Evolutionary conservation across 169 alveolate species (phyloP).

Genomic region (Plasmodium inui): DNA sequence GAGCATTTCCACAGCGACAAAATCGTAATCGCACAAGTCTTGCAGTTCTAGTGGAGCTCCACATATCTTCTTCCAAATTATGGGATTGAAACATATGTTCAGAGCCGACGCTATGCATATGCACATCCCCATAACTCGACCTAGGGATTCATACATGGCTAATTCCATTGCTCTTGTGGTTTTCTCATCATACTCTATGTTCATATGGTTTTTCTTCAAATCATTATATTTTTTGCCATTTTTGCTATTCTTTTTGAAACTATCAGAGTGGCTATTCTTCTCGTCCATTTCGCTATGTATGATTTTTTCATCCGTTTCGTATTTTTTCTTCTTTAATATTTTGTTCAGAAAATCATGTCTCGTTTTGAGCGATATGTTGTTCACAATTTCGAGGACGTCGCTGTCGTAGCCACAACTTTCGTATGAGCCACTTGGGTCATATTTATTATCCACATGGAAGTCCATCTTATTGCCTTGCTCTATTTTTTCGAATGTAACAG

Average conservation of each 20-base stretch:
- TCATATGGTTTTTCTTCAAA: neutral
- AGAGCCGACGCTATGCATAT: slow-evolving; percentile 89
- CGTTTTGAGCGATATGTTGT: slow-evolving; percentile 65
- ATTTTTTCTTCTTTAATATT: slow-evolving; percentile 42
- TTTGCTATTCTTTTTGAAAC: neutral
- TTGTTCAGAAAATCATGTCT: slow-evolving; percentile 39
- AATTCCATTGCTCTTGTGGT: slow-evolving; percentile 76
- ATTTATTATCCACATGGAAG: neutral
- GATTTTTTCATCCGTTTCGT: neutral
- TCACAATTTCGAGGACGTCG: slow-evolving; percentile 42
- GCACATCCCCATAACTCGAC: slow-evolving; percentile 93
- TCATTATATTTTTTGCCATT: neutral
- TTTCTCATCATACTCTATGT: slow-evolving; percentile 68
- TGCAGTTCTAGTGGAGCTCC: slow-evolving; percentile 79
- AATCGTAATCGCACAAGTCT: slow-evolving; percentile 87
- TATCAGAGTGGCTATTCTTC: neutral
- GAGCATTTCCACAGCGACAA: slow-evolving; percentile 88
- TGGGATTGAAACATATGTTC: slow-evolving; percentile 89
- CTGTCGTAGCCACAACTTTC: neutral
- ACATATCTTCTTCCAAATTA: slow-evolving; percentile 90
- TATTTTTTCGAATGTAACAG: slow-evolving; percentile 71
- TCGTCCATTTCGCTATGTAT: neutral
- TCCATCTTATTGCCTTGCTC: slow-evolving; percentile 18
- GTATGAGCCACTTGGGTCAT: neutral
- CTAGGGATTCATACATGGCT: slow-evolving; percentile 91